A percentile compares a stretch with the other conserved stretches of the same genome.
These are phyloP conservation scores for Anthoceros angustus DNA, from an alignment of 225 moss, liverwort and hornwort genomes.

Conservation along the genomic window DNA sequence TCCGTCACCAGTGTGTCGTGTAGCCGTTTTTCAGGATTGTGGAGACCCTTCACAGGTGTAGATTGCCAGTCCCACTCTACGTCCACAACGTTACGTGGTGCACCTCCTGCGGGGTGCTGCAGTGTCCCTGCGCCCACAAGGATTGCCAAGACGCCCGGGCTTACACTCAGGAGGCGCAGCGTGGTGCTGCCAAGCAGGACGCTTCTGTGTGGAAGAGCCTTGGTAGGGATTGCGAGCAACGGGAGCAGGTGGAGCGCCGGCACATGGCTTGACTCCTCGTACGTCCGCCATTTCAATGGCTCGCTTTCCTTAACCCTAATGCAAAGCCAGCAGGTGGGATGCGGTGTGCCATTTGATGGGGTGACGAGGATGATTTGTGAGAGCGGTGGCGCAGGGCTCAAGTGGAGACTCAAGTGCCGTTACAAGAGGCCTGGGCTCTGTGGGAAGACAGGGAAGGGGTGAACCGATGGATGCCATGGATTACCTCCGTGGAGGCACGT, in stretches of 20 bases:
- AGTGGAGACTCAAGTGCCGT: conserved; percentile 73
- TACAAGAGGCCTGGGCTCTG: conserved; percentile 75
- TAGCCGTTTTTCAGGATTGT: too few species aligned
- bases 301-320: background rate
- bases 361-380: background rate
- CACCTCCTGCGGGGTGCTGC: too few species aligned
- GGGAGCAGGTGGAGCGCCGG: conserved; percentile 38
- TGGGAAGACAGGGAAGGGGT: conserved; percentile 82
- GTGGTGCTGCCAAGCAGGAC: too few species aligned
- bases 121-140: too few species aligned
- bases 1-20: too few species aligned
- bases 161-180: too few species aligned
- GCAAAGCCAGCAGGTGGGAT: background rate
- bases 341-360: conserved; percentile 1
- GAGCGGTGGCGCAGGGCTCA: conserved; percentile 34
- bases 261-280: conserved; percentile 55
- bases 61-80: too few species aligned
- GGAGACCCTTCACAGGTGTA: too few species aligned
- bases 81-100: too few species aligned
- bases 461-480: conserved; percentile 97
- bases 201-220: conserved; percentile 10
- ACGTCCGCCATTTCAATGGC: conserved; percentile 11
- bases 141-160: too few species aligned
- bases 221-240: conserved; percentile 12
- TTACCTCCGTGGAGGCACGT: conserved; percentile 59